A percentile compares a stretch with the other conserved stretches of the same genome.
These are phyloP conservation scores for Tuber calosporum DNA, from an alignment of 495 filamentous ascomycete genomes.

Conservation along the genomic window DNA sequence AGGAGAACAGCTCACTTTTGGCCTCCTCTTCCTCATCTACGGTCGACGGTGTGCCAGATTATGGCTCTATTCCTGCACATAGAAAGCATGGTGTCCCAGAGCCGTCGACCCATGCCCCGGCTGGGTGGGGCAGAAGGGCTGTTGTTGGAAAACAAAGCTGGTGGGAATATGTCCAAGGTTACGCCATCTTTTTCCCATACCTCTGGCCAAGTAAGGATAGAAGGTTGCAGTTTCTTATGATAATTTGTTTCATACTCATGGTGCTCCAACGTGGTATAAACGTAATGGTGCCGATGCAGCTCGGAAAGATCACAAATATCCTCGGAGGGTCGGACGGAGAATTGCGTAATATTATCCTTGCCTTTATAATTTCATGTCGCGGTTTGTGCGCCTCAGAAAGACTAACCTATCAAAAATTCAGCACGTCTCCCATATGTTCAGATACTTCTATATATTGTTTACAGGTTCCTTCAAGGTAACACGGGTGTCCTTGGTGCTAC, in stretches of 20 bases:
- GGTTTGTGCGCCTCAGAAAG: constrained; percentile 30
- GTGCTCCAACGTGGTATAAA: constrained; percentile 72
- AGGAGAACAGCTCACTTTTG: constrained; percentile 54
- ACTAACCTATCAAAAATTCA: constrained; percentile 6
- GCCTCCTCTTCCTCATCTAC: constrained; percentile 25
- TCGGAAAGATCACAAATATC: constrained; percentile 63
- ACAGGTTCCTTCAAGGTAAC: constrained; percentile 76
- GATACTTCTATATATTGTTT: constrained; percentile 72
- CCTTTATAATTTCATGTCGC: constrained; percentile 33
- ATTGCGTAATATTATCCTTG: constrained; percentile 21
- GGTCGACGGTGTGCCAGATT: constrained; percentile 20
- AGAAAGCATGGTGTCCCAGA: constrained; percentile 42
- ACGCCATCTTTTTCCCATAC: constrained; percentile 85
- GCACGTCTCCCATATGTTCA: constrained; percentile 57
- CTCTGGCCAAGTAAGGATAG: constrained; percentile 78
- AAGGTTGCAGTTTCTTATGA: constrained; percentile 64
- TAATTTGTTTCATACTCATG: constrained; percentile 71
- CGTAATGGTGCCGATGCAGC: constrained; percentile 67
- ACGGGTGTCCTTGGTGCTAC: constrained; percentile 78
- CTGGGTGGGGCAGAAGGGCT: constrained; percentile 61
- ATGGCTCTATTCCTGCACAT: constrained; percentile 28
- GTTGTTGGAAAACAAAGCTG: constrained; percentile 61
- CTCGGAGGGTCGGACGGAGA: constrained; percentile 51
- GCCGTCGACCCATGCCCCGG: constrained; percentile 42
- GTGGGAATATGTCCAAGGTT: constrained; percentile 87